phyloP scores from a whole-genome alignment of 257 asterid species.

The Solanum appendiculatum region DNA sequence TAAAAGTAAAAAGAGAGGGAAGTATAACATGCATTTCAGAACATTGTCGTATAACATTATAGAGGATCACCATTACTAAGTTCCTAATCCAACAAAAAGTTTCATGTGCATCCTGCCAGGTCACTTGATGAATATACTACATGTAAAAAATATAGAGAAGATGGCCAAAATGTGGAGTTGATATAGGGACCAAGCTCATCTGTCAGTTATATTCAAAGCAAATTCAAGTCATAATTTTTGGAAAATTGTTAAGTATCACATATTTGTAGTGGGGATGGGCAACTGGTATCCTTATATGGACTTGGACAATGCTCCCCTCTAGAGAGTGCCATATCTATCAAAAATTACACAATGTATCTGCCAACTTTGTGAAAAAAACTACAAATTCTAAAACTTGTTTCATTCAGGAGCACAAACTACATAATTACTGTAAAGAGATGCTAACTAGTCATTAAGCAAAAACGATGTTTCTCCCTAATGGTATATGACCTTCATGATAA shows the following conservation, averaged over 20 bases:
- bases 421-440: not conserved
- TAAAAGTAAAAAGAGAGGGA: not conserved
- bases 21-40: not conserved
- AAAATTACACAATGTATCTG: not conserved
- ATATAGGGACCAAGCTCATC: not conserved
- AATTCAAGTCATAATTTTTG: not conserved
- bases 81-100: not conserved
- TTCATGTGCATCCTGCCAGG: not conserved
- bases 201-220: not conserved
- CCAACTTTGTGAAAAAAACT: not conserved
- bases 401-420: not conserved
- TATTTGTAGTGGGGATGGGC: not conserved
- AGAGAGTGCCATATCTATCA: not conserved
- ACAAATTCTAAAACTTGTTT: not conserved
- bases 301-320: not conserved
- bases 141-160: not conserved
- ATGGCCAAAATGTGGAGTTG: not conserved
- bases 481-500: not conserved
- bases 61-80: not conserved
- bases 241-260: not conserved
- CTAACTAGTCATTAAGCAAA: not conserved
- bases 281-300: not conserved
- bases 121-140: not conserved
- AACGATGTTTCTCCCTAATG: not conserved
- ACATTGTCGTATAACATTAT: not conserved